These are phyloP conservation scores for Chamaecrista fasciculata DNA, from an alignment of 306 rosid genomes.

Conservation along the genomic window DNA sequence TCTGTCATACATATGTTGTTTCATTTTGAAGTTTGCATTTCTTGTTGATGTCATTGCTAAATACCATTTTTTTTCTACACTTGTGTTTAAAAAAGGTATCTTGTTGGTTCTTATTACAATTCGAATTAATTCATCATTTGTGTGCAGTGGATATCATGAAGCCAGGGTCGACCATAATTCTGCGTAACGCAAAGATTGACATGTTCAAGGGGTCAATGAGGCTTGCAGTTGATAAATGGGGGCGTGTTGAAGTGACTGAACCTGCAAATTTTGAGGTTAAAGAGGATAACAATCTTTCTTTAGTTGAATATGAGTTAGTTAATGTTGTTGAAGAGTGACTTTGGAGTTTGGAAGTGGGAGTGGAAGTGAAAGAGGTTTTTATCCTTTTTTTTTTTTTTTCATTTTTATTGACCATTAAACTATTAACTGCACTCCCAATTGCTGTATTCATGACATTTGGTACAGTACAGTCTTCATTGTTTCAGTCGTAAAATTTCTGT, in stretches of 20 bases:
- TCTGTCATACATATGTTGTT: no score
- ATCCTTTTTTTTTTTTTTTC: constrained; percentile 18
- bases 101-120: not conserved
- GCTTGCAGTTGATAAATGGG: constrained; percentile 90
- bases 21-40: not conserved
- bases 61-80: no score
- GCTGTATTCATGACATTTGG: constrained; percentile 39
- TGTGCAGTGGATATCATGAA: constrained; percentile 71
- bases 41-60: not conserved
- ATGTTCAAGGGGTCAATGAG: constrained; percentile 97
- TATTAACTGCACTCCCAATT: constrained; percentile 27
- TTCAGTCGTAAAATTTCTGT: constrained; percentile 30
- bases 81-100: not conserved
- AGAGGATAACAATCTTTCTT: constrained; percentile 85
- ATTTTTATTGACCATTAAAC: constrained; percentile 28
- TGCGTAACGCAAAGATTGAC: constrained; percentile 90
- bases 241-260: constrained; percentile 69
- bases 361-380: constrained; percentile 30
- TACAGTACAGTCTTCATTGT: constrained; percentile 43
- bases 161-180: constrained; percentile 51
- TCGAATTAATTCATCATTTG: constrained; percentile 1
- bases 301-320: constrained; percentile 82
- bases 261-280: constrained; percentile 68
- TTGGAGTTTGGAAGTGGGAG: constrained; percentile 33
- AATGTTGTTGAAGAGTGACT: constrained; percentile 63